phyloP scores from a whole-genome alignment of 1,139 yeast species.

The Kluyveromyces marxianus region DNA sequence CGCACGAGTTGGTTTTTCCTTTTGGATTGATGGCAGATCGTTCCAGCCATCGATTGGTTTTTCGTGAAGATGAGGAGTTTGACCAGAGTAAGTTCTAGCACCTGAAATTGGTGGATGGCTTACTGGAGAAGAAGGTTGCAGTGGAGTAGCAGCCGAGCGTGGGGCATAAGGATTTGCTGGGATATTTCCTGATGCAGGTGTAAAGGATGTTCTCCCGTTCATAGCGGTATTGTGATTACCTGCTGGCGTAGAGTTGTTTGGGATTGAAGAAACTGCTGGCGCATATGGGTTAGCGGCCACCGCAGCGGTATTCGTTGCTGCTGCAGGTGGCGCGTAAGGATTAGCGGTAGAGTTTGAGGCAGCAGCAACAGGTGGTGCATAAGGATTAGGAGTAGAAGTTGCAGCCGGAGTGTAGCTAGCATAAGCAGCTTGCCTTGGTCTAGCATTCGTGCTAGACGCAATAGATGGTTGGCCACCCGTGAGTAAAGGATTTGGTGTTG shows the following conservation, averaged over 20 bases:
- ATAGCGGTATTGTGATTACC: too few species aligned
- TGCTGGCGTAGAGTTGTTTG: too few species aligned
- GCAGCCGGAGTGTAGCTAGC: conserved; percentile 19
- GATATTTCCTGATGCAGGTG: neutral
- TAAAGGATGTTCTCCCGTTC: too few species aligned
- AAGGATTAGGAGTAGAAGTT: conserved; percentile 11
- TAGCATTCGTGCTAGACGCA: conserved; percentile 19
- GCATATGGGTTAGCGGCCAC: conserved; percentile 6
- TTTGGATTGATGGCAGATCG: conserved; percentile 73
- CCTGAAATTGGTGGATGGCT: conserved; percentile 10
- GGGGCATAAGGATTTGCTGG: conserved; percentile 9
- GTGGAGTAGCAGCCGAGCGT: conserved; percentile 8
- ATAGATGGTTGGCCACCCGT: conserved; percentile 20
- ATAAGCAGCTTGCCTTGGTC: conserved; percentile 10
- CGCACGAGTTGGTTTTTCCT: conserved; percentile 43
- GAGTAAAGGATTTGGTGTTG: conserved; percentile 23
- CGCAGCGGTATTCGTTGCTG: too few species aligned
- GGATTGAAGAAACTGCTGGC: conserved; percentile 11
- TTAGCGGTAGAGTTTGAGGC: conserved; percentile 28
- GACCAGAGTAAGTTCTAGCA: conserved; percentile 22
- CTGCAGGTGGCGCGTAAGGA: conserved; percentile 10
- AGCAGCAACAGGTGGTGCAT: conserved; percentile 21
- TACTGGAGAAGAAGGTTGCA: conserved; percentile 11
- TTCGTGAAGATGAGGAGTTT: conserved; percentile 34
- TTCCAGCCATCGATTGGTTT: conserved; percentile 88